Evolutionary conservation across 2,329 filamentous ascomycete genomes (phyloP).

Genomic region (Dissoconium aciculare): DNA sequence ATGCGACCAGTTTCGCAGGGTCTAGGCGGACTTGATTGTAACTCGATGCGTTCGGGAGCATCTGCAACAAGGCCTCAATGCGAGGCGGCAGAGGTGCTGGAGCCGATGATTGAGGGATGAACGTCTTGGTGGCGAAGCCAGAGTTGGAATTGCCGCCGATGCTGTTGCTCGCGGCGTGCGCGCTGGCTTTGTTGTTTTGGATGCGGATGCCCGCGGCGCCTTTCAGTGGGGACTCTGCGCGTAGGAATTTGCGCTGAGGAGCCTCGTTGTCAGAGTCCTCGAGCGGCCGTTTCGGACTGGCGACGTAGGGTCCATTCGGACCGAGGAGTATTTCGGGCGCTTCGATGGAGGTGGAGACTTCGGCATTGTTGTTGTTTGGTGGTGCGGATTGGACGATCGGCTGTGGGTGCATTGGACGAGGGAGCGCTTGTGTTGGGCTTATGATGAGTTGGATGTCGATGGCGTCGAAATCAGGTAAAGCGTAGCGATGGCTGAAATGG

Average conservation of each 20-base stretch:
- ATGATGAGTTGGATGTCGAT: constrained; percentile 68
- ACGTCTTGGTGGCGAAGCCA: constrained; percentile 23
- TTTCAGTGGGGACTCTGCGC: constrained; percentile 87
- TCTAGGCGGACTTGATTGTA: constrained; percentile 61
- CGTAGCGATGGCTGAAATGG: constrained; percentile 63
- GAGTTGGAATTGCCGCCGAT: constrained; percentile 16
- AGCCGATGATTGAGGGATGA: constrained; percentile 13
- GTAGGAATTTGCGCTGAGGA: constrained; percentile 69
- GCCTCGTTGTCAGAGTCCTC: constrained; percentile 53
- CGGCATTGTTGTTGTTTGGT: background rate
- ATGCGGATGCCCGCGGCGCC: constrained; percentile 73
- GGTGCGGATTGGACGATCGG: constrained; percentile 2
- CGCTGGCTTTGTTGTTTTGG: constrained; percentile 46
- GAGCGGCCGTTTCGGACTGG: constrained; percentile 34
- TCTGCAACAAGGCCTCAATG: constrained; percentile 42
- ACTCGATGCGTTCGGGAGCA: constrained; percentile 56
- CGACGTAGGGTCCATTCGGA: constrained; percentile 22
- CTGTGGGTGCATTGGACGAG: constrained; percentile 17
- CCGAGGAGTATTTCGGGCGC: constrained; percentile 18
- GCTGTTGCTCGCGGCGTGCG: constrained; percentile 7
- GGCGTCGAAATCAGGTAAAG: constrained; percentile 58
- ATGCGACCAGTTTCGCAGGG: constrained; percentile 53
- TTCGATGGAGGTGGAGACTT: constrained; percentile 1
- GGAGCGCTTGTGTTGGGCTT: constrained; percentile 64
- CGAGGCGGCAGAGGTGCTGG: constrained; percentile 59